Percentiles rank a stretch among this genome's conserved stretches.
phyloP scores from a whole-genome alignment of 2,329 filamentous ascomycete species.

The Elsinoe arachidis region DNA sequence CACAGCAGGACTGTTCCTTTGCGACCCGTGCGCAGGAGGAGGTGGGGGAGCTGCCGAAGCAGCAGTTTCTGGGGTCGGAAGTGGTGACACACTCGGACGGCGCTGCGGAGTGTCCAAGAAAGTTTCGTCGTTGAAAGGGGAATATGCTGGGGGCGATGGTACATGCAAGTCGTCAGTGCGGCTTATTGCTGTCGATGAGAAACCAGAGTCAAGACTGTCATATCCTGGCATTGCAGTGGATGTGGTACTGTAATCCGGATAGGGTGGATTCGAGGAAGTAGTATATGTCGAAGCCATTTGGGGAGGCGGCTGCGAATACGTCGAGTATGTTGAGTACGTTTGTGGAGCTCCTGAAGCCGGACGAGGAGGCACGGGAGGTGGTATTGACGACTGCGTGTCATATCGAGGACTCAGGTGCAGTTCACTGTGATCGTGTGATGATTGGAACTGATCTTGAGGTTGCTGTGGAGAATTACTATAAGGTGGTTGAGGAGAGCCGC shows the following conservation, averaged over 20 bases:
- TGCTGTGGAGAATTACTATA: conserved; percentile 14
- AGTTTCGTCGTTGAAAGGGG: not conserved
- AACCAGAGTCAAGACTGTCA: conserved; percentile 13
- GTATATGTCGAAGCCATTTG: conserved; percentile 18
- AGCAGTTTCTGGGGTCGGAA: conserved; percentile 8
- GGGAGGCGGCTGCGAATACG: conserved; percentile 14
- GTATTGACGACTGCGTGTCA: conserved; percentile 16
- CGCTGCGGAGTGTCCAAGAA: conserved; percentile 14
- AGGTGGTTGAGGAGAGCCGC: conserved; percentile 17
- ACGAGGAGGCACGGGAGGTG: conserved; percentile 20
- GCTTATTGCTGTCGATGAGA: conserved; percentile 18
- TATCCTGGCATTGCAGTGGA: conserved; percentile 11
- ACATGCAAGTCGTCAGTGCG: conserved; percentile 19
- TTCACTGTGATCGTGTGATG: not conserved
- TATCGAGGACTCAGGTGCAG: conserved; percentile 18
- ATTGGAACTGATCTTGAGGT: conserved; percentile 3
- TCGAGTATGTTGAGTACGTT: conserved; percentile 14
- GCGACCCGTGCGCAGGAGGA: conserved; percentile 38
- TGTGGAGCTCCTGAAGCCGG: conserved; percentile 10
- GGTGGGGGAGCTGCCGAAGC: conserved; percentile 41
- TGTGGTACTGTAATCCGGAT: conserved; percentile 14
- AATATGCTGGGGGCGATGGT: conserved; percentile 25
- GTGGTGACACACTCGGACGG: conserved; percentile 23
- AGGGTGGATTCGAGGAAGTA: conserved; percentile 18
- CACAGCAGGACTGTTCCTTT: conserved; percentile 32